These are phyloP conservation scores for Leishmania lainsoni DNA, from an alignment of 208 protist species.

Conservation along the genomic window DNA sequence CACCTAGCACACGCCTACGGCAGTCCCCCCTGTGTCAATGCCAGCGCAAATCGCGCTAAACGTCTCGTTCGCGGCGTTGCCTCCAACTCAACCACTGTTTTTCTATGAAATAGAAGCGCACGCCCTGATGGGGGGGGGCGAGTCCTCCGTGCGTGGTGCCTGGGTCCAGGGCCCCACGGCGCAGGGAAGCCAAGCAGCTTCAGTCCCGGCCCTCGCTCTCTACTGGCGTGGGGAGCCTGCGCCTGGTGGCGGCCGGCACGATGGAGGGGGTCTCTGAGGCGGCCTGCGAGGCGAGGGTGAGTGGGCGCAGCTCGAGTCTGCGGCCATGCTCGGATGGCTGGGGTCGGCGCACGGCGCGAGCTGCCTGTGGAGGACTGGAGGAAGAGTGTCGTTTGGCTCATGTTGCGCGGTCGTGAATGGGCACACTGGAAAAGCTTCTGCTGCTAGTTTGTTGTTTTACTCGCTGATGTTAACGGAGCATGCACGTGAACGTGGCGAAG, in stretches of 20 bases:
- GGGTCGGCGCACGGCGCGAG: background rate
- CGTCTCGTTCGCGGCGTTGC: too few species aligned
- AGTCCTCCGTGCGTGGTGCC: background rate
- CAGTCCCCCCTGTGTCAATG: too few species aligned
- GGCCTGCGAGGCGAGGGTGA: background rate
- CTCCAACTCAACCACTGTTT: background rate
- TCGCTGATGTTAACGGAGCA: too few species aligned
- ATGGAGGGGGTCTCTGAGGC: background rate
- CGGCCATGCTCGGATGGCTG: background rate
- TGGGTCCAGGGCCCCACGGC: too few species aligned
- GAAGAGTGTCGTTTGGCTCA: background rate
- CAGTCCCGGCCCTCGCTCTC: too few species aligned
- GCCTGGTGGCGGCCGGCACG: background rate
- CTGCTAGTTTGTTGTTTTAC: too few species aligned
- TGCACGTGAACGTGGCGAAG: too few species aligned
- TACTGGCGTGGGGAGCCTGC: too few species aligned
- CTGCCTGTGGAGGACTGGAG: background rate
- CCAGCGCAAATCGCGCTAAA: too few species aligned
- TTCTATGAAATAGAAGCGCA: background rate
- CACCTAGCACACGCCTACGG: too few species aligned
- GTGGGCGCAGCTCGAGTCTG: background rate
- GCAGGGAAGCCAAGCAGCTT: background rate
- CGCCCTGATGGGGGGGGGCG: background rate
- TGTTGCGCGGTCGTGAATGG: background rate
- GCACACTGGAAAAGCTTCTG: background rate